These are phyloP conservation scores for Physcomitrium patens DNA, from an alignment of 225 moss, liverwort and hornwort genomes.

Conservation along the genomic window DNA sequence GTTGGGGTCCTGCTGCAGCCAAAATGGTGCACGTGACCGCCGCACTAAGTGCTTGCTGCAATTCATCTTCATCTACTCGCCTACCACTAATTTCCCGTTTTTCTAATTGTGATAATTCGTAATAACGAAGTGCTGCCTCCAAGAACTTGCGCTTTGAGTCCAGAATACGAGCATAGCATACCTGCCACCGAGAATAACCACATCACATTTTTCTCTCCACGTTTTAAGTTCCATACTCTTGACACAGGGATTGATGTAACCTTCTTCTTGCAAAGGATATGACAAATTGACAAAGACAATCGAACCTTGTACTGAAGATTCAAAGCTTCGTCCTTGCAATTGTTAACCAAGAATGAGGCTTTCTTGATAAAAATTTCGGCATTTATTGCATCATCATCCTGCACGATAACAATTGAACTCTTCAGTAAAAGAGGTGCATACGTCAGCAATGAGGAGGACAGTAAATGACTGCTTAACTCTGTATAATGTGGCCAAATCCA, in stretches of 20 bases:
- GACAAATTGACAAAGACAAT: constrained; percentile 10
- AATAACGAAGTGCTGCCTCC: constrained; percentile 99
- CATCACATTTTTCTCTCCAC: constrained; percentile 18
- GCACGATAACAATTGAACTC: constrained; percentile 26
- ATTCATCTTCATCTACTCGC: constrained; percentile 95
- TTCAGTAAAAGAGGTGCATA: constrained; percentile 5
- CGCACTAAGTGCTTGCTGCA: constrained; percentile 96
- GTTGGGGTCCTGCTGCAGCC: constrained; percentile 98
- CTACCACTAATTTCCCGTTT: constrained; percentile 96
- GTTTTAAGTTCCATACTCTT: constrained; percentile 2
- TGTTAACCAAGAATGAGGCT: constrained; percentile 96
- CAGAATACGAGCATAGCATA: constrained; percentile 99
- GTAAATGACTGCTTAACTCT: constrained; percentile 5
- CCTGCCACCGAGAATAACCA: constrained; percentile 51
- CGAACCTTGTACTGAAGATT: constrained; percentile 94
- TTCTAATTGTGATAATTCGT: constrained; percentile 95
- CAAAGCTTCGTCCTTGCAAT: constrained; percentile 94
- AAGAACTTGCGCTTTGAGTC: constrained; percentile 97
- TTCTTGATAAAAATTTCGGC: constrained; percentile 98
- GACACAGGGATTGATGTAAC: constrained; percentile 13
- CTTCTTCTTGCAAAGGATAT: constrained; percentile 12
- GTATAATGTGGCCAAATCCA: constrained; percentile 18
- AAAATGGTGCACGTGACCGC: constrained; percentile 99
- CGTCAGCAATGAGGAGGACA: constrained; percentile 15
- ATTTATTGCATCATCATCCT: constrained; percentile 99